Conservation (phyloP, 768 basidiomycete genomes). For the Podaxis mareebaensis region DNA sequence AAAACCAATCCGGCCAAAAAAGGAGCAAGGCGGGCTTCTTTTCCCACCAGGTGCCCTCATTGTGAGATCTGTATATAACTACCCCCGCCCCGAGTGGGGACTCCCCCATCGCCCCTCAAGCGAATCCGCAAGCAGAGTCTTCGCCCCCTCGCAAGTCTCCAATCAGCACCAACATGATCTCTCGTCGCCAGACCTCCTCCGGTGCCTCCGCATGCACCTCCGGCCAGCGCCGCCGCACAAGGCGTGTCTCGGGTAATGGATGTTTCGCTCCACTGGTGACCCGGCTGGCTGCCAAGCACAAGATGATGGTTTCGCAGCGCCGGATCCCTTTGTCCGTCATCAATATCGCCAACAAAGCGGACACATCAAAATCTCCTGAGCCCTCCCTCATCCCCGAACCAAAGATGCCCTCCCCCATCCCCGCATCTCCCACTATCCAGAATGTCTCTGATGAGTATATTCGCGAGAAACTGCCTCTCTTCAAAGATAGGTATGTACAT, state of each 20-base stretch:
- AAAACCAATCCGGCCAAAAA: slow-evolving; percentile 10
- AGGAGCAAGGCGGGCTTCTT: background rate
- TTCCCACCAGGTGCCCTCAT: slow-evolving; percentile 7
- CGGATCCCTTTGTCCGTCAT: slow-evolving; percentile 7
- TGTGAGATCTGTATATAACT: slow-evolving; percentile 8
- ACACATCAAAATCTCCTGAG: background rate
- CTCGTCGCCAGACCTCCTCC: slow-evolving; percentile 10
- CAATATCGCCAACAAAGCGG: slow-evolving; percentile 1
- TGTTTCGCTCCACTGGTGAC: slow-evolving; percentile 8
- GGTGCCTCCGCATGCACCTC: background rate
- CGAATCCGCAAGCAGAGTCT: background rate
- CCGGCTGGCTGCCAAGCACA: slow-evolving; percentile 12
- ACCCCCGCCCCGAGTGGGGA: background rate
- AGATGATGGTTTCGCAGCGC: slow-evolving; percentile 5
- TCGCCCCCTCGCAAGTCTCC: background rate
- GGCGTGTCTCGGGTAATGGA: slow-evolving; percentile 4
- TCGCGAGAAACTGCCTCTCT: slow-evolving; percentile 9
- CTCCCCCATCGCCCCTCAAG: background rate
- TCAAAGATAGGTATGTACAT: slow-evolving; percentile 12
- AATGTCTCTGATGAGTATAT: background rate
- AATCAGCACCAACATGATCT: background rate
- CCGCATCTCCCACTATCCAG: background rate
- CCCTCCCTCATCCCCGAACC: background rate
- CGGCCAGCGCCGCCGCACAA: slow-evolving; percentile 9
- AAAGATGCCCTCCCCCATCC: background rate